Evolutionary conservation across 1,284 basidiomycete species (phyloP).

Genomic region (Apiotrichum porosum): DNA sequence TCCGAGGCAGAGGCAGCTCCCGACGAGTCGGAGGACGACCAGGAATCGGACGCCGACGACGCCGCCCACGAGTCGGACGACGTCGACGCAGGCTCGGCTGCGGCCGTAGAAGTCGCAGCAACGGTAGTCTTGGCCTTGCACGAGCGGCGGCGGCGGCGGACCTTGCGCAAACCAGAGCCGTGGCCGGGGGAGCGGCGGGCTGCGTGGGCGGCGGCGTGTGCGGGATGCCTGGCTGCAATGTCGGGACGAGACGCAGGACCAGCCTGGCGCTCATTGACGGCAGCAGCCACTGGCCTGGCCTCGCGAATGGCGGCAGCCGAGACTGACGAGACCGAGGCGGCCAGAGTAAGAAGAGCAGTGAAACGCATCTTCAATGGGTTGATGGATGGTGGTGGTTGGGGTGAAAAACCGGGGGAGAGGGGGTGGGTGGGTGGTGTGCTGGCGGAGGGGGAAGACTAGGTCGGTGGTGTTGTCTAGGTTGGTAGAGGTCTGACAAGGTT

Average conservation of each 20-base stretch:
- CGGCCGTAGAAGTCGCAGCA: background rate
- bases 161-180: constrained; percentile 3
- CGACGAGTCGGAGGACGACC: too few relatives aligned
- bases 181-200: background rate
- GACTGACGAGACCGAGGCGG: background rate
- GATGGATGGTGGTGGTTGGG: background rate
- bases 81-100: background rate
- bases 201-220: background rate
- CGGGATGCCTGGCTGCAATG: background rate
- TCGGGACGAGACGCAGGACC: background rate
- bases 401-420: background rate
- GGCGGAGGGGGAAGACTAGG: background rate
- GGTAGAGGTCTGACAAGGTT: background rate
- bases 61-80: too few relatives aligned
- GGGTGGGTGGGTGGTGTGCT: background rate
- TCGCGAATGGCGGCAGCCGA: background rate
- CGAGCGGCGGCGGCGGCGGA: background rate
- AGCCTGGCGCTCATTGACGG: background rate
- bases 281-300: background rate
- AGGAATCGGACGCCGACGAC: too few relatives aligned
- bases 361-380: background rate
- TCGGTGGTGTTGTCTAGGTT: background rate
- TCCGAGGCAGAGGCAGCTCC: too few relatives aligned
- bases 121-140: too few relatives aligned
- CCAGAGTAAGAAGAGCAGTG: background rate